These are phyloP conservation scores for Yamadazyma tumulicola DNA, from an alignment of 805 yeast genomes.

Conservation along the genomic window DNA sequence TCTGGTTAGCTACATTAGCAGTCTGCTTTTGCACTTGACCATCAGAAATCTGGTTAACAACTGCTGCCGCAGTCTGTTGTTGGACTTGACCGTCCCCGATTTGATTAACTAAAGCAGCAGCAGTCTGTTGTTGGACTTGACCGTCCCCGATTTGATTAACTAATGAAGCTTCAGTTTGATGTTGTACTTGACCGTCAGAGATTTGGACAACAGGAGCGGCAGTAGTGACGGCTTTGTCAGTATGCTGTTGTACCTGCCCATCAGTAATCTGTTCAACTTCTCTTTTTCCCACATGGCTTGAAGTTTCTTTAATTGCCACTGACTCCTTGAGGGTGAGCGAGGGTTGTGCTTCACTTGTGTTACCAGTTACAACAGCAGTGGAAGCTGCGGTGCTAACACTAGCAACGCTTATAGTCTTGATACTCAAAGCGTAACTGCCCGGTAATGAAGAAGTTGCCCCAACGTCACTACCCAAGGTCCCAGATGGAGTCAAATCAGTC, in stretches of 20 bases:
- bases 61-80: conserved; percentile 34
- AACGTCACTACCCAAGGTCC: conserved; percentile 16
- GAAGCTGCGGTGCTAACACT: conserved; percentile 10
- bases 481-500: conserved; percentile 30
- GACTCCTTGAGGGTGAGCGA: too few relatives aligned
- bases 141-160: conserved; percentile 23
- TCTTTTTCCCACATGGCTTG: conserved; percentile 24
- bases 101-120: conserved; percentile 30
- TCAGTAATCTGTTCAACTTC: conserved; percentile 17
- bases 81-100: conserved; percentile 48
- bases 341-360: conserved; percentile 10
- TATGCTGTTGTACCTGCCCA: conserved; percentile 52
- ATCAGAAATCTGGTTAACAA: conserved; percentile 36
- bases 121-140: conserved; percentile 53
- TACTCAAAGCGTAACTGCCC: conserved; percentile 32
- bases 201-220: conserved; percentile 25
- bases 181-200: conserved; percentile 34
- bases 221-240: conserved; percentile 7
- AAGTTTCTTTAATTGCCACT: conserved; percentile 24
- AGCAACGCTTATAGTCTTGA: conserved; percentile 21
- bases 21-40: conserved; percentile 47
- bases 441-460: conserved; percentile 23
- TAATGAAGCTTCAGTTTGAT: conserved; percentile 9
- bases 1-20: conserved; percentile 29
- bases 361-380: conserved; percentile 30